These are phyloP conservation scores for Tilletia indica DNA, from an alignment of 1,284 basidiomycete species.

Conservation along the genomic window DNA sequence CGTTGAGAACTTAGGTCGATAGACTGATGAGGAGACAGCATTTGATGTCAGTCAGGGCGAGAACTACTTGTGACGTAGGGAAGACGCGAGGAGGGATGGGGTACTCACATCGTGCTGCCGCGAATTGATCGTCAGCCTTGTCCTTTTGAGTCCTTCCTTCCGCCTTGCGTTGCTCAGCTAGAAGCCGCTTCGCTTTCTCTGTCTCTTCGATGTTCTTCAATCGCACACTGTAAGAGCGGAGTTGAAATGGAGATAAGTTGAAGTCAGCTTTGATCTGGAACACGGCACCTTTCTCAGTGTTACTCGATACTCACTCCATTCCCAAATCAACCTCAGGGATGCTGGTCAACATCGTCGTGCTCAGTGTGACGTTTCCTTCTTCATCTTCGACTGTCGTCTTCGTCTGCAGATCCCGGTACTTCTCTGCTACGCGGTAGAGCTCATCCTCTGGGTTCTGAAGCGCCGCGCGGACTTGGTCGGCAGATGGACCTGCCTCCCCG, in stretches of 20 bases:
- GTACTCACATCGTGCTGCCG: slow-evolving; percentile 67
- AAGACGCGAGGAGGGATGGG: background rate
- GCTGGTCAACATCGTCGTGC: slow-evolving; percentile 87
- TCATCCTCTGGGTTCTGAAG: slow-evolving; percentile 73
- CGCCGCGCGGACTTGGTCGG: slow-evolving; percentile 56
- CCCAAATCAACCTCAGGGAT: slow-evolving; percentile 94
- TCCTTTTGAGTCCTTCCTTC: slow-evolving; percentile 60
- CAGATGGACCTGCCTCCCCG: slow-evolving; percentile 42
- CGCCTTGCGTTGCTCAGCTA: slow-evolving; percentile 70
- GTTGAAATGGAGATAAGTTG: slow-evolving; percentile 3
- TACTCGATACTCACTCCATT: slow-evolving; percentile 74
- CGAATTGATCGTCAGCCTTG: slow-evolving; percentile 74
- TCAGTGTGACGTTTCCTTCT: slow-evolving; percentile 89
- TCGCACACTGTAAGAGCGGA: slow-evolving; percentile 65
- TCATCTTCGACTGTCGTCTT: slow-evolving; percentile 62
- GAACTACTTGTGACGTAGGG: background rate
- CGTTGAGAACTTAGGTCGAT: slow-evolving; percentile 71
- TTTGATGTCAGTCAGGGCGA: background rate
- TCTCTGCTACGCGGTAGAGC: slow-evolving; percentile 75
- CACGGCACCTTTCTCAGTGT: background rate
- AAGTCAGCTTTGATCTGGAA: slow-evolving; percentile 5
- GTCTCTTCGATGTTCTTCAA: slow-evolving; percentile 94
- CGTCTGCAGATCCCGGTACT: slow-evolving; percentile 58
- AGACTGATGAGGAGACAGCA: slow-evolving; percentile 58
- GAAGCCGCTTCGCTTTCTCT: slow-evolving; percentile 83